Evolutionary conservation across 352 stramenopile genomes (phyloP), one percentile per base, ranked within the genome.

Genomic region (Globisporangium iwayamae): DNA sequence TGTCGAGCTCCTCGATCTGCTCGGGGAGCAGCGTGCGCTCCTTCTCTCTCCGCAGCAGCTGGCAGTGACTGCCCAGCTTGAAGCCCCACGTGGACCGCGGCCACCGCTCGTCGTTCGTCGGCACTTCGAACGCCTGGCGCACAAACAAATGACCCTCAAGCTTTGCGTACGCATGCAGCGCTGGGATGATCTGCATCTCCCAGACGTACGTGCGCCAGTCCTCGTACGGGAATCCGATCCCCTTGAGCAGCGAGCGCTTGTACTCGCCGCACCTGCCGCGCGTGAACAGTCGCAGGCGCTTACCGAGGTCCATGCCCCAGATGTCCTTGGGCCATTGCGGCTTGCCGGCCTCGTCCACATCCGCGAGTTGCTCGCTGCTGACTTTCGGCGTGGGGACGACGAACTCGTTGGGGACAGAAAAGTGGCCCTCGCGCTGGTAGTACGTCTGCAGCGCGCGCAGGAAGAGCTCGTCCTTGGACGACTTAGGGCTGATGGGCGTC

Each of bases 91-190:
- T 81, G 7, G 89, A 77, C 32, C 90, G 73, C 56, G 93, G 90
- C 87, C 91, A 98, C 16, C 79, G 77, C 11, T 72, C 36, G 57
- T 87, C 75, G 48, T 83, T 71, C 14, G 74, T 46, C 2, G 91
- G 91, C 8, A 98, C 84, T 39, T 86, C 77, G 69, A 97, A 98
- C 30, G 77, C 70, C 60, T 97, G 90, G 22, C 90, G 90, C 14
- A 98, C 90, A 43, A 97, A 89, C 32, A 98, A 71, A 70, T 98
- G 91, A n/a, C 93, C 93, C 57, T 97, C 81, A 6, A 91, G 66
- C 41, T 92, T 67, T 54, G 91, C 87, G 68, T 95, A 98, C 2
- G 74, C 68, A 16, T 78, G 34, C 10, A 98, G 78, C 10, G 90
- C 89, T 56, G 78, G 78, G 52, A 91, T 56, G n/a, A 87, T 75